Conservation (phyloP, 306 rosid genomes). For the Quillaja saponaria region DNA sequence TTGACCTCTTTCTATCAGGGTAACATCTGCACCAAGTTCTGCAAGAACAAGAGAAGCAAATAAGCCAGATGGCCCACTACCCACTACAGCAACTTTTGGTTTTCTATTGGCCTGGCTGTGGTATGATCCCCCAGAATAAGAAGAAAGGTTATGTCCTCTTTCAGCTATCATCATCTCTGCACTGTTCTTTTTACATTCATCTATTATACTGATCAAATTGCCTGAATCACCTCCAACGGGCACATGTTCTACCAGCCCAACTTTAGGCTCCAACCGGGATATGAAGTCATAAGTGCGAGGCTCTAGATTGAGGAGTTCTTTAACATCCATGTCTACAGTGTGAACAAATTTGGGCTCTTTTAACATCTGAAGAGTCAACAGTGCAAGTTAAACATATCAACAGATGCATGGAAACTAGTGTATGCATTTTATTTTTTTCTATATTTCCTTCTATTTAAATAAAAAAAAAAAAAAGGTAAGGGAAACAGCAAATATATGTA, state of each 20-base stretch:
- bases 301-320: slow-evolving; percentile 63
- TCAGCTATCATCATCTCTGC: slow-evolving; percentile 29
- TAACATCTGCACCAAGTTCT: slow-evolving; percentile 87
- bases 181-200: slow-evolving; percentile 43
- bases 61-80: slow-evolving; percentile 93
- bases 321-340: slow-evolving; percentile 88
- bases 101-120: slow-evolving; percentile 33
- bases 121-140: slow-evolving; percentile 34
- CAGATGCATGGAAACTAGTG: no score
- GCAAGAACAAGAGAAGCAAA: slow-evolving; percentile 91
- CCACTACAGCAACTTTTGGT: slow-evolving; percentile 83
- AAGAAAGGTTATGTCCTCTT: slow-evolving; percentile 32
- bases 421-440: no score
- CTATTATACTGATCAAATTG: slow-evolving; percentile 61
- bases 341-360: slow-evolving; percentile 94
- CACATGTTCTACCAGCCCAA: slow-evolving; percentile 74
- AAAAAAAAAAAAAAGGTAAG: no score
- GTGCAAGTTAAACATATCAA: no score
- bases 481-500: no score
- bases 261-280: slow-evolving; percentile 73
- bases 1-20: slow-evolving; percentile 97
- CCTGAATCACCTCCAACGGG: slow-evolving; percentile 44
- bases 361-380: slow-evolving; percentile 49
- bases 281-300: slow-evolving; percentile 88
- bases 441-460: no score